Base-by-base conservation (phyloP, 2,329 filamentous ascomycete genomes). In the Xylariaceae sp. region DNA sequence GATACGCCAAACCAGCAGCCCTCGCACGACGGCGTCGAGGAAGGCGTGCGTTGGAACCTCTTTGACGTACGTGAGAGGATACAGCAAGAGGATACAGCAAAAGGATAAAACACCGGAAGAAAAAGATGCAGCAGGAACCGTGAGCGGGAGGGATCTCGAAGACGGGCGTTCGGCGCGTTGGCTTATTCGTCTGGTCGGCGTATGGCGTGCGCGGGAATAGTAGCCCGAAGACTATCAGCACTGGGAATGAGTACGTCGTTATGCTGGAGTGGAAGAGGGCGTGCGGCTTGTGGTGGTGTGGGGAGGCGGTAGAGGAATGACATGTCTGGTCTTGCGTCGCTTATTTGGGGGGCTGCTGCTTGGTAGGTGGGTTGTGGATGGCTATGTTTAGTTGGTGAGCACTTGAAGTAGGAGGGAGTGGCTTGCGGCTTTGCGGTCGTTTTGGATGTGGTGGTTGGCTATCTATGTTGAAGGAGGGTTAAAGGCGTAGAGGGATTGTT, bases 31-130 rank as follows among this genome's bases (percentile, higher is more conserved):
- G 1, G 83, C 77, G 67, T 95, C 78, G n/a, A 95, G 79, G 71
- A 95, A 95, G 54, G 65, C 68, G 72, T 95, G 95, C 0, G 87
- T 79, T 92, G 95, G 67, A 86, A 89, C 2, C 81, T 81, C 68
- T 90, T 76, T 85, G 4, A 81, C 81, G 56, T 80, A 71, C 0
- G 87, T 92, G 19, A 94, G 89, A 95, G 1, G 88, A 89, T 15
- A 95, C 72, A 0, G 74, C 80, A 10, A 92, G 77, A 30, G 29
- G 29, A 68, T 95, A 95, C 3, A 85, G 71, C 0, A 81, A 81
- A 40, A 95, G 77, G 6, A 94, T 69, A n/a, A 89, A 53, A 58
- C 92, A 71, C 13, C 92, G 74, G 66, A 82, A 85, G 13, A 81
- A 69, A n/a, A 89, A 68, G 65, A 85, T 0, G 84, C 67, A 29